Evolutionary conservation across 306 rosid genomes (phyloP), one percentile per base, ranked within the genome.

Genomic region (Corylus heterophylla): DNA sequence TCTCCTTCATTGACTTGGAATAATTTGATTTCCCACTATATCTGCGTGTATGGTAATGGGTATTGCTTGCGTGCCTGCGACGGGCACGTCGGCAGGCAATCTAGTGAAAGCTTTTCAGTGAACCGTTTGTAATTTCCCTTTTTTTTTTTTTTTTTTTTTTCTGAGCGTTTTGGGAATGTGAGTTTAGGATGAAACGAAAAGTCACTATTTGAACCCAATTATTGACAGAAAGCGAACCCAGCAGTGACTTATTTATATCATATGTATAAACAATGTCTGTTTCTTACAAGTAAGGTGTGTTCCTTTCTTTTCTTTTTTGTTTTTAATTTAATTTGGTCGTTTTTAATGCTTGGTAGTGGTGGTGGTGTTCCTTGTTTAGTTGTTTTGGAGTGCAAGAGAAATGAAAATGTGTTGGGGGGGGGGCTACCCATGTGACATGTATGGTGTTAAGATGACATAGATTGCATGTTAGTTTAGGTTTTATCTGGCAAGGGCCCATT

Each of bases 361-460:
- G 84, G 83, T 74, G 81, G 67, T 79, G 83, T 70, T 71, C 45
- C 50, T 82, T 82, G 81, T 82, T 81, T 83, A 84, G 85, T 82
- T 82, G 81, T 82, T 81, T 83, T 86, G 85, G 89, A 87, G 89
- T 87, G 85, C 55, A 89, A 81, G 72, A 85, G 77, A 83, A 83
- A 86, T 68, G 82, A 77, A 78, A 75, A 49, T 55, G 79, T 71
- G 73, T 5, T 67, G 90, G 83, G 85, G 73, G 8, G 74, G 90
- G 83, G 86, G 64, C 91, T 78, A 78, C 90, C 86, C 97, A 88
- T 85, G 97, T 90, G 97, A 83, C 77, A 76, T 92, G 92, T 87
- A 79, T 83, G 78, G 90, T 80, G 87, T 82, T 85, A 88, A 75
- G 45, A 79, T 79, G 86, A 81, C 89, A 90, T 77, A 84, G 77